Conservation (phyloP, 2,329 filamentous ascomycete genomes). For the Volutella citrinella region DNA sequence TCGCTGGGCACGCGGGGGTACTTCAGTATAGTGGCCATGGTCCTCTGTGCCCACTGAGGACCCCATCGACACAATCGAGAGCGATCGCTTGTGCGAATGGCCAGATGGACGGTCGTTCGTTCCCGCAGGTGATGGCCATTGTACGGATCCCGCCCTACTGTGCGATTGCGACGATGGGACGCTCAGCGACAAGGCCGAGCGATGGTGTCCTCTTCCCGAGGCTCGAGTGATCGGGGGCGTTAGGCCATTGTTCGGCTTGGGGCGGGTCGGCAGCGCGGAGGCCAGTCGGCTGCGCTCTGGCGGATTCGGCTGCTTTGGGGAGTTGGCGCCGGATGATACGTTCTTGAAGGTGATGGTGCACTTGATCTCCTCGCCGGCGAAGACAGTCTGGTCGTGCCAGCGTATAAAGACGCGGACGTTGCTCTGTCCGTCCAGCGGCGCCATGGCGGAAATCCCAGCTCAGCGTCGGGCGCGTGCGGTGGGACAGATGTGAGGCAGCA, state of each 20-base stretch:
- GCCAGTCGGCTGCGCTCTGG: slow-evolving; percentile 35
- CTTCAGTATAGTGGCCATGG: slow-evolving; percentile 40
- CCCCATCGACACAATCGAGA: slow-evolving; percentile 79
- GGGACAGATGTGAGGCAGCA: slow-evolving; percentile 21
- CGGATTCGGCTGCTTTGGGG: slow-evolving; percentile 25
- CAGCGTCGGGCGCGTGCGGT: slow-evolving; percentile 28
- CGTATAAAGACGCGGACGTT: slow-evolving; percentile 95
- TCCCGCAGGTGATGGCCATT: slow-evolving; percentile 40
- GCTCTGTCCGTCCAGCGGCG: slow-evolving; percentile 46
- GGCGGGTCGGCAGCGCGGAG: slow-evolving; percentile 42
- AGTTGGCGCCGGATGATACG: slow-evolving; percentile 50
- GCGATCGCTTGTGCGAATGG: slow-evolving; percentile 70
- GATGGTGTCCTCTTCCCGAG: slow-evolving; percentile 55
- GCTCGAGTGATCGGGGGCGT: slow-evolving; percentile 42
- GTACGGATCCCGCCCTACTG: slow-evolving; percentile 44
- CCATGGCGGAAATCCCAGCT: slow-evolving; percentile 40
- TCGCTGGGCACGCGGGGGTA: slow-evolving; percentile 42
- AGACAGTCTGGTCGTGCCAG: slow-evolving; percentile 92
- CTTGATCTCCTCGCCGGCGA: slow-evolving; percentile 92
- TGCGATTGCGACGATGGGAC: slow-evolving; percentile 45
- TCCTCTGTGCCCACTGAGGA: slow-evolving; percentile 50
- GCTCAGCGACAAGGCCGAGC: slow-evolving; percentile 63
- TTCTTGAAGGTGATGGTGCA: slow-evolving; percentile 98
- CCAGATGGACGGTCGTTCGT: slow-evolving; percentile 33
- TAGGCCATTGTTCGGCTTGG: slow-evolving; percentile 41